Percentiles rank a stretch among this genome's conserved stretches.
Evolutionary conservation across 192 early-diverging fungal species (phyloP).

Genomic region (Pecoramyces ruminantium): DNA sequence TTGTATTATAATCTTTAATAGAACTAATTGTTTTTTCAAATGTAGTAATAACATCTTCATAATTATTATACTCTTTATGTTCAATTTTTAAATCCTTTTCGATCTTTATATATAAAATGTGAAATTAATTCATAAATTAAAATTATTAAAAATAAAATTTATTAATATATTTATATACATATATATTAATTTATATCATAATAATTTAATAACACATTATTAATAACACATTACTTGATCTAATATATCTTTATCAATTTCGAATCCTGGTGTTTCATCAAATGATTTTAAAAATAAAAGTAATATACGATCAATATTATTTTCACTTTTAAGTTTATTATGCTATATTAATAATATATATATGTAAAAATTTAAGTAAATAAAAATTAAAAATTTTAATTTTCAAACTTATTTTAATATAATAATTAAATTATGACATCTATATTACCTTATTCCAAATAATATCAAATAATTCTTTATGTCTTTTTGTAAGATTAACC

Average conservation of each 20-base stretch:
- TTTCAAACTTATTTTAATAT: no score
- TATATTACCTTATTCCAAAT: neutral
- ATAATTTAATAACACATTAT: no score
- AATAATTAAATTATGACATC: no score
- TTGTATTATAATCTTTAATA: neutral
- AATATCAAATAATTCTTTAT: neutral
- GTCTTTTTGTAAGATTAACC: neutral
- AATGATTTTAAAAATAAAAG: neutral
- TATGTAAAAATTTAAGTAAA: no score
- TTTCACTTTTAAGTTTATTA: neutral
- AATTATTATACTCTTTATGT: neutral
- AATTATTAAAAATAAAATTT: no score
- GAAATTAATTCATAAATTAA: no score
- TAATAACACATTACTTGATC: neutral
- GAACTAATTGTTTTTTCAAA: neutral
- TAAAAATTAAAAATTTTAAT: no score
- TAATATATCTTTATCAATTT: neutral
- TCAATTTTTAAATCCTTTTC: neutral
- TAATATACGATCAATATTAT: neutral
- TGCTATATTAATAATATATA: no score
- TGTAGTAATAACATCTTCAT: neutral
- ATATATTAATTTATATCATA: no score
- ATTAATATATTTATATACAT: no score
- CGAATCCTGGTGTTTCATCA: neutral
- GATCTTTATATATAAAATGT: neutral